phyloP scores from a whole-genome alignment of 331 rosid genomes.

The Arachis monticola region DNA sequence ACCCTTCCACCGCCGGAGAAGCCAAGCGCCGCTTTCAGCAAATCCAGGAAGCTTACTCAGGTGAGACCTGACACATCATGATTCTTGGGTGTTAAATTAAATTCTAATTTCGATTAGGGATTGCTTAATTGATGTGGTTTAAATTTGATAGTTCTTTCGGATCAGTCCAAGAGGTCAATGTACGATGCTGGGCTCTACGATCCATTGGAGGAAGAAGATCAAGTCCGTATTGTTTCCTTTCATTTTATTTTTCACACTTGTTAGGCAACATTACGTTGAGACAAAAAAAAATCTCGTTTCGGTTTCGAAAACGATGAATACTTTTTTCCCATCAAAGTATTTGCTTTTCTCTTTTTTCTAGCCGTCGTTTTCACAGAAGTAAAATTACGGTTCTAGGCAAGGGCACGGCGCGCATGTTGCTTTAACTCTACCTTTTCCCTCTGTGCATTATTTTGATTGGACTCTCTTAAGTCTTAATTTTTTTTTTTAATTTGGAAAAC shows the following conservation, averaged over 20 bases:
- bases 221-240: constrained; percentile 57
- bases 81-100: not conserved
- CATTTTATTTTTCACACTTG: not conserved
- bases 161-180: constrained; percentile 81
- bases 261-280: too few relatives aligned
- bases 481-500: not conserved
- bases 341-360: not conserved
- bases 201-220: constrained; percentile 77
- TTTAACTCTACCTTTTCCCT: too few relatives aligned
- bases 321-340: constrained; percentile 38
- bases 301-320: constrained; percentile 17
- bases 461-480: not conserved
- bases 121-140: constrained; percentile 17
- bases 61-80: constrained; percentile 37
- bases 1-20: constrained; percentile 65
- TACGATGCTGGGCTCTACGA: constrained; percentile 90
- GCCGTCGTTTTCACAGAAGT: not conserved
- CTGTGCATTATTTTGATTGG: too few relatives aligned
- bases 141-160: constrained; percentile 73
- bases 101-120: not conserved
- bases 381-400: not conserved
- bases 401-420: not conserved
- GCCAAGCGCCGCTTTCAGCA: constrained; percentile 89
- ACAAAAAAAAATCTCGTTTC: constrained; percentile 43
- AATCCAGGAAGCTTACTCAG: constrained; percentile 92